These are phyloP conservation scores for Leishmania gerbilli DNA, from an alignment of 208 protist genomes.

Conservation along the genomic window DNA sequence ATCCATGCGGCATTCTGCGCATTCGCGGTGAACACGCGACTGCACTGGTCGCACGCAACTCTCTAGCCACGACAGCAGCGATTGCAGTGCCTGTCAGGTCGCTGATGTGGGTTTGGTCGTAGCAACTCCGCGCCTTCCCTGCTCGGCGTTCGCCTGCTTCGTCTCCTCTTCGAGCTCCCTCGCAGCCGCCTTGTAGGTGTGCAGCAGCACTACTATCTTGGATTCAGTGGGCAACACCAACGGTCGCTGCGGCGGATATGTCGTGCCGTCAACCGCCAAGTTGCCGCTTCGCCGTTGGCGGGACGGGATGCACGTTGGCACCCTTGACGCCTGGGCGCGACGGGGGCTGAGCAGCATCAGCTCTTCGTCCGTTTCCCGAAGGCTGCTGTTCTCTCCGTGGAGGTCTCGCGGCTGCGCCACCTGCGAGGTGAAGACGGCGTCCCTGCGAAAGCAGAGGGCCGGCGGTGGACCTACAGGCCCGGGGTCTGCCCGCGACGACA, in stretches of 20 bases:
- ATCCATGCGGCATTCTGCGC: neutral
- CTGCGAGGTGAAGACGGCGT: too few species aligned
- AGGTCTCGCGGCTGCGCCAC: too few species aligned
- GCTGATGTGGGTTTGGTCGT: neutral
- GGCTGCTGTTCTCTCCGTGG: too few species aligned
- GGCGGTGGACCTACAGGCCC: too few species aligned
- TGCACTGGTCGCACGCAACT: too few species aligned
- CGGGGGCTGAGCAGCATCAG: too few species aligned
- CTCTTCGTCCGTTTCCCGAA: too few species aligned
- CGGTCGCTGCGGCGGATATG: neutral
- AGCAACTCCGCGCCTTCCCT: neutral
- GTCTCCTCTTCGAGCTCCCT: neutral
- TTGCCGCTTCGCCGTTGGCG: too few species aligned
- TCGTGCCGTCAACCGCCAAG: neutral
- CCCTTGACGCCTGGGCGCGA: neutral
- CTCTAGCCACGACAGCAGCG: constrained; percentile 13
- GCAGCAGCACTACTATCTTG: neutral
- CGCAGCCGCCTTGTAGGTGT: neutral
- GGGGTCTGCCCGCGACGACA: too few species aligned
- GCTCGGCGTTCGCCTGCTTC: neutral
- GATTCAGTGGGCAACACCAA: neutral
- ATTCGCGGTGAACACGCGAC: neutral
- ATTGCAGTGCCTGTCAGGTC: constrained; percentile 4
- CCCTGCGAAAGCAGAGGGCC: too few species aligned
- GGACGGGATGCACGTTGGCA: neutral